These are phyloP conservation scores for Akanthomyces dipterigenus DNA, from an alignment of 2,329 filamentous ascomycete genomes.

Conservation along the genomic window DNA sequence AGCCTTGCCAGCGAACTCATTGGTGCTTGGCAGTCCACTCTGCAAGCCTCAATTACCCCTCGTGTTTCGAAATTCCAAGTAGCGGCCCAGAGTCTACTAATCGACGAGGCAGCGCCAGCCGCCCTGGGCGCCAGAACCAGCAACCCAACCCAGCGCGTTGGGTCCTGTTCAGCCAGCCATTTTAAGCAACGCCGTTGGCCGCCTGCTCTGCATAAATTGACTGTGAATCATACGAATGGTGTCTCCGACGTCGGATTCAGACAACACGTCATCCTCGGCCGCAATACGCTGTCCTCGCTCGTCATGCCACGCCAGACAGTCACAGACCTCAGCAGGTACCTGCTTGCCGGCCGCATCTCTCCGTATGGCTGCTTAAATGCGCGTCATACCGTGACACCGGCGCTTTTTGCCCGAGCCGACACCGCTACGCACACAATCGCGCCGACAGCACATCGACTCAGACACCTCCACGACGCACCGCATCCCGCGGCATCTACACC, in stretches of 20 bases:
- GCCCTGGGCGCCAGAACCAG: neutral
- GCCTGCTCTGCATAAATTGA: neutral
- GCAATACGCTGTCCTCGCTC: neutral
- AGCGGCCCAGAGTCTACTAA: neutral
- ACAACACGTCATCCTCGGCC: conserved; percentile 2
- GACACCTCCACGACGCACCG: conserved; percentile 27
- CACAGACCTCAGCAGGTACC: conserved; percentile 40
- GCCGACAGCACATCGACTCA: conserved; percentile 14
- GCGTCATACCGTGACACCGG: conserved; percentile 15
- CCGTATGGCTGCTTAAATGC: conserved; percentile 33
- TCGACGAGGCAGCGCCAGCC: neutral
- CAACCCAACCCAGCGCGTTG: conserved; percentile 6
- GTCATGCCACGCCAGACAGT: conserved; percentile 40
- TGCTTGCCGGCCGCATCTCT: conserved; percentile 39
- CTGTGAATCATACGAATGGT: neutral
- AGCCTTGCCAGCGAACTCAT: neutral
- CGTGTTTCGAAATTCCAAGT: conserved; percentile 2
- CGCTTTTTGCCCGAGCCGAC: conserved; percentile 13
- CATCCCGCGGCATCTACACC: conserved; percentile 17
- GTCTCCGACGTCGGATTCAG: conserved; percentile 8
- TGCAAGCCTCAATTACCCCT: conserved; percentile 9
- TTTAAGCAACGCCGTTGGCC: neutral
- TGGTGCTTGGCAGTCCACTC: neutral
- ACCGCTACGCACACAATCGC: neutral
- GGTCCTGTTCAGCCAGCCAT: neutral